Percentiles rank a stretch among this genome's conserved stretches.
Evolutionary conservation across 1,284 basidiomycete genomes (phyloP).

Genomic region (Xerocomus cyaneibrunnescens): DNA sequence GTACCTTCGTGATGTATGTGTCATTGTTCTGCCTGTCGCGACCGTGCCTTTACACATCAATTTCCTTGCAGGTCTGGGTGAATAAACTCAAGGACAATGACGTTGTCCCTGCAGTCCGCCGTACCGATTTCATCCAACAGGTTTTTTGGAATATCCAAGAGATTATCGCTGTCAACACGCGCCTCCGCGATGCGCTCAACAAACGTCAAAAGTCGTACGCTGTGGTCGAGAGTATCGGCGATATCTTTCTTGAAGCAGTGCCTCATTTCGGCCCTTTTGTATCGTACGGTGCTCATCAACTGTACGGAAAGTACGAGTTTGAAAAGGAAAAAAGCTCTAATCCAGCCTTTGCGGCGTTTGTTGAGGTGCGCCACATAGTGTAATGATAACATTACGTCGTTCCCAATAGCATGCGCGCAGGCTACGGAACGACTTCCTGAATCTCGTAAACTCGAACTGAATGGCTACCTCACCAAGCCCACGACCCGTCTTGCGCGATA

Average conservation of each 20-base stretch:
- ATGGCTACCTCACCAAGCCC: conserved; percentile 98
- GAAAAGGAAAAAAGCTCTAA: conserved; percentile 97
- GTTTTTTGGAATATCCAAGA: conserved; percentile 99
- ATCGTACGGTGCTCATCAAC: conserved; percentile 93
- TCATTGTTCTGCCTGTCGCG: conserved; percentile 3
- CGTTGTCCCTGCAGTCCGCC: conserved; percentile 74
- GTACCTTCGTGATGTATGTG: conserved; percentile 89
- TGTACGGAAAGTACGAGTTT: conserved; percentile 99
- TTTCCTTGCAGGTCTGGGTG: conserved; percentile 75
- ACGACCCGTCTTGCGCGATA: conserved; percentile 97
- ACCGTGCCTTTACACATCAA: conserved; percentile 4
- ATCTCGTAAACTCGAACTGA: conserved; percentile 95
- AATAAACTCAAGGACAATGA: conserved; percentile 79
- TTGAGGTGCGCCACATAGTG: conserved; percentile 65
- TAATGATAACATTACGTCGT: conserved; percentile 3
- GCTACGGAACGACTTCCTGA: conserved; percentile 91
- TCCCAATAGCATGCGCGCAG: conserved; percentile 40
- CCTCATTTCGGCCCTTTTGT: conserved; percentile 93
- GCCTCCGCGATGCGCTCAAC: conserved; percentile 89
- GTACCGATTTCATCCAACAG: conserved; percentile 88
- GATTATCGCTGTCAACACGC: conserved; percentile 89
- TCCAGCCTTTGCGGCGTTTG: conserved; percentile 92
- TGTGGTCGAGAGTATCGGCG: conserved; percentile 90
- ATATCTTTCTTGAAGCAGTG: conserved; percentile 87
- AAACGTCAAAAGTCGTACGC: conserved; percentile 95